Evolutionary conservation across 306 rosid species (phyloP), one percentile per base, ranked within the genome.

Genomic region (Amphicarpaea edgeworthii): DNA sequence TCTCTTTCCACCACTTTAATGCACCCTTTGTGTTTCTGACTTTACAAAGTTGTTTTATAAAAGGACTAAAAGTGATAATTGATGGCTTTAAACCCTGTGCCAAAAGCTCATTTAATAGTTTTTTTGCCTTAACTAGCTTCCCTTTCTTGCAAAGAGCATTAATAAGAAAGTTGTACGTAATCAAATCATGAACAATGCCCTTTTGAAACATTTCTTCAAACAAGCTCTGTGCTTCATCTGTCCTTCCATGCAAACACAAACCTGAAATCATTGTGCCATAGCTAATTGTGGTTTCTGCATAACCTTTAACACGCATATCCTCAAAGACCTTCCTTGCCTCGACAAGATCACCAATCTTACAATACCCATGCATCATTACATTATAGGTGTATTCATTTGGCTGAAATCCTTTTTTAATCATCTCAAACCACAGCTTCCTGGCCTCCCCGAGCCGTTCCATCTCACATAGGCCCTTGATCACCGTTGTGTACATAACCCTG

Each of bases 371-470:
- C 80, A 93, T 85, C 84, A 87, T 62, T 23, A 83, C 67, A 73
- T 70, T 89, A 82, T 85, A 90, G 16, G 91, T 82, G 68, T 82
- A 75, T 58, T 89, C 89, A 63, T 89, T 89, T 16, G 98, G 95
- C 76, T 72, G 68, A 76, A 71, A 45, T 54, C 98, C 96, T 68
- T 88, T 88, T 12, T 40, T 84, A 80, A 84, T 85, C 97, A 93
- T 89, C 95, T 93, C 96, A 79, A 90, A 86, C 93, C 92, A 91
- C 65, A 91, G 77, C 87, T 86, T 90, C 85, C 88, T 86, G 49
- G 96, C 97, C 47, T 83, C 88, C 6, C 88, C 93, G 47, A 77
- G 63, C 77, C 7, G 62, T 50, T 87, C 75, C 76, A 65, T 72
- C 17, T 75, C 75, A 79, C 89, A 91, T 70, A 89, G 77, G 60